Conservation (phyloP, 345 rosid species). For the Arabis alpina region DNA sequence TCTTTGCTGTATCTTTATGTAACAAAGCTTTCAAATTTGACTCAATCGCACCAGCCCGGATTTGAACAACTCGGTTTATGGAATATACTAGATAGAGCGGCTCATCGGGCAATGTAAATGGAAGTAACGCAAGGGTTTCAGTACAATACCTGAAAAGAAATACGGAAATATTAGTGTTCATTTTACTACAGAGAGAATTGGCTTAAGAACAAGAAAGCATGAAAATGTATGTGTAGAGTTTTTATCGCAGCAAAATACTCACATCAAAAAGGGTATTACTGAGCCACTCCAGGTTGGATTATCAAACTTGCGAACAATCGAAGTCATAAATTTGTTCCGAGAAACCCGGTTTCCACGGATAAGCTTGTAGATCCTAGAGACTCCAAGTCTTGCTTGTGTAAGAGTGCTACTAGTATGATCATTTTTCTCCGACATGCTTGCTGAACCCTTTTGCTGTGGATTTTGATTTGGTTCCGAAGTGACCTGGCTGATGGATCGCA, state of each 20-base stretch:
- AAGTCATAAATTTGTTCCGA: constrained; percentile 95
- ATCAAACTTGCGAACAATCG: constrained; percentile 97
- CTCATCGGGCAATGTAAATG: constrained; percentile 94
- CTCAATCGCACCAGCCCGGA: constrained; percentile 91
- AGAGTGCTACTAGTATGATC: constrained; percentile 61
- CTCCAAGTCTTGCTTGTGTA: constrained; percentile 93
- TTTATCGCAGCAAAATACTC: constrained; percentile 47
- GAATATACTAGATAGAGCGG: constrained; percentile 92
- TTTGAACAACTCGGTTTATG: constrained; percentile 92
- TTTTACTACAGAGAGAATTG: constrained; percentile 2
- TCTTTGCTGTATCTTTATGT: constrained; percentile 56
- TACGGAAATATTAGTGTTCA: constrained; percentile 26
- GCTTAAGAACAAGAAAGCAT: too few relatives aligned
- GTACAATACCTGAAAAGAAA: constrained; percentile 84
- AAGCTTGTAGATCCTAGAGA: constrained; percentile 93
- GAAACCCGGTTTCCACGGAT: constrained; percentile 90
- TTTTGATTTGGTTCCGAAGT: constrained; percentile 52
- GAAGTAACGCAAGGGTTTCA: constrained; percentile 91
- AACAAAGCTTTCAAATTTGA: constrained; percentile 84
- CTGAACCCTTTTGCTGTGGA: constrained; percentile 48
- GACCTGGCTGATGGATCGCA: constrained; percentile 60
- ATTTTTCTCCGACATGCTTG: constrained; percentile 62
- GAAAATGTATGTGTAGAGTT: not conserved
- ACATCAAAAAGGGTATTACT: constrained; percentile 79
- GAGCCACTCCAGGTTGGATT: constrained; percentile 70